phyloP scores from a whole-genome alignment of 108 stramenopile species.

The Stephanodiscus minutulus region DNA sequence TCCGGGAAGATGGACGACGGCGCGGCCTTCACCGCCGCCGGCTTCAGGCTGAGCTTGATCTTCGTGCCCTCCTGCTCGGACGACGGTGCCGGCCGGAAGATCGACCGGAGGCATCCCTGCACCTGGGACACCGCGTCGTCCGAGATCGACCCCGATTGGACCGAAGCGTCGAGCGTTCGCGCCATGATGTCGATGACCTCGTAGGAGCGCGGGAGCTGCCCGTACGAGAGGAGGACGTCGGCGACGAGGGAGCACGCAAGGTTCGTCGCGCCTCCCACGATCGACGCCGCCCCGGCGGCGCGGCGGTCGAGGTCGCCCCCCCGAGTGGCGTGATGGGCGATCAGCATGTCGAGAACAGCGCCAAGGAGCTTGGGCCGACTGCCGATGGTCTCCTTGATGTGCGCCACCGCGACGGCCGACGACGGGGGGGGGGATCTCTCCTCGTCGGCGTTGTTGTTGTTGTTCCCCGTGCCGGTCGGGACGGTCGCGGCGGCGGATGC shows the following conservation, averaged over 20 bases:
- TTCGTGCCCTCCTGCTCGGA: conserved; percentile 51
- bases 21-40: conserved; percentile 18
- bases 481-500: conserved; percentile 11
- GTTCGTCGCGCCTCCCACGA: conserved; percentile 61
- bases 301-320: too few species aligned
- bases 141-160: conserved; percentile 64
- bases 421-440: conserved; percentile 26
- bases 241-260: conserved; percentile 78
- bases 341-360: conserved; percentile 75
- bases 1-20: conserved; percentile 38
- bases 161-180: conserved; percentile 67
- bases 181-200: conserved; percentile 68
- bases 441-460: conserved; percentile 8
- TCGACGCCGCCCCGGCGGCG: conserved; percentile 16
- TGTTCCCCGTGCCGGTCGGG: neutral
- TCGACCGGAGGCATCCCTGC: conserved; percentile 61
- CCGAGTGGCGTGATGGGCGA: conserved; percentile 66
- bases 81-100: conserved; percentile 54
- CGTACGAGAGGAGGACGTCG: conserved; percentile 74
- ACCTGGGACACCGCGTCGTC: conserved; percentile 68
- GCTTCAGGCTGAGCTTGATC: conserved; percentile 32
- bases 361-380: conserved; percentile 78
- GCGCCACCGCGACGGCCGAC: conserved; percentile 39
- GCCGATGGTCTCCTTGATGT: conserved; percentile 56
- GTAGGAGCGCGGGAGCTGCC: conserved; percentile 78